Conservation (phyloP, 2,329 filamentous ascomycete species). For the Fragosphaeria purpurea region DNA sequence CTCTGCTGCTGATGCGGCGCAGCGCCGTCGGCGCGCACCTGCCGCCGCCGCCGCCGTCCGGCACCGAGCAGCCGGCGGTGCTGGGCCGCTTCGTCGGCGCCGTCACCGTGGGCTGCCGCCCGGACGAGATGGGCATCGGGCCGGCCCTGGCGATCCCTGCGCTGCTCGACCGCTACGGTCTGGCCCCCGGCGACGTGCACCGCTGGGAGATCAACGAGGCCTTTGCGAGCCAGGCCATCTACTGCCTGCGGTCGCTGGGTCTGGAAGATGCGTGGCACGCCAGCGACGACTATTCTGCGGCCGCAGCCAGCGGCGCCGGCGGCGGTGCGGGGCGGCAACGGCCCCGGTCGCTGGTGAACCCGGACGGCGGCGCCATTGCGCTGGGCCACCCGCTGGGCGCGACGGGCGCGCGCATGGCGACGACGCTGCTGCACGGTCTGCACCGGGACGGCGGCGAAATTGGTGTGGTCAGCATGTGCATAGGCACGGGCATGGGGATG, state of each 20-base stretch:
- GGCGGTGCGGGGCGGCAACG: background rate
- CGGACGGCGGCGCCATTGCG: slow-evolving; percentile 89
- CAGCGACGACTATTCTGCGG: slow-evolving; percentile 6
- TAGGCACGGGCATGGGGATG: slow-evolving; percentile 73
- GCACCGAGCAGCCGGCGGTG: slow-evolving; percentile 66
- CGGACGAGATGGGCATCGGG: slow-evolving; percentile 91
- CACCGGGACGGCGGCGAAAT: slow-evolving; percentile 62
- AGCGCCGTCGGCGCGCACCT: slow-evolving; percentile 67
- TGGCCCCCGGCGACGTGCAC: slow-evolving; percentile 59
- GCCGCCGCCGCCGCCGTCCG: slow-evolving; percentile 49
- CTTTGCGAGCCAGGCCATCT: slow-evolving; percentile 55
- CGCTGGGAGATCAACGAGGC: slow-evolving; percentile 94
- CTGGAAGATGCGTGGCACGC: slow-evolving; percentile 52
- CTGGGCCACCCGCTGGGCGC: slow-evolving; percentile 85
- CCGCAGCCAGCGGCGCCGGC: too few relatives aligned
- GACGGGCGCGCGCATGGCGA: slow-evolving; percentile 72
- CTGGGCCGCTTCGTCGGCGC: slow-evolving; percentile 77
- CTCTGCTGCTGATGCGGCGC: slow-evolving; percentile 74
- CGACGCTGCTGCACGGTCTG: slow-evolving; percentile 57
- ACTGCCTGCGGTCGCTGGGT: slow-evolving; percentile 63
- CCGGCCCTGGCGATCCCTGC: slow-evolving; percentile 80
- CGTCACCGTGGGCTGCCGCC: slow-evolving; percentile 64
- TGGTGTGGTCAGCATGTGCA: slow-evolving; percentile 86
- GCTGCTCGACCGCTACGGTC: slow-evolving; percentile 58
- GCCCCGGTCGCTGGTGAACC: slow-evolving; percentile 61